Conservation (phyloP, 1,284 basidiomycete genomes). For the Ganoderma lucidum region DNA sequence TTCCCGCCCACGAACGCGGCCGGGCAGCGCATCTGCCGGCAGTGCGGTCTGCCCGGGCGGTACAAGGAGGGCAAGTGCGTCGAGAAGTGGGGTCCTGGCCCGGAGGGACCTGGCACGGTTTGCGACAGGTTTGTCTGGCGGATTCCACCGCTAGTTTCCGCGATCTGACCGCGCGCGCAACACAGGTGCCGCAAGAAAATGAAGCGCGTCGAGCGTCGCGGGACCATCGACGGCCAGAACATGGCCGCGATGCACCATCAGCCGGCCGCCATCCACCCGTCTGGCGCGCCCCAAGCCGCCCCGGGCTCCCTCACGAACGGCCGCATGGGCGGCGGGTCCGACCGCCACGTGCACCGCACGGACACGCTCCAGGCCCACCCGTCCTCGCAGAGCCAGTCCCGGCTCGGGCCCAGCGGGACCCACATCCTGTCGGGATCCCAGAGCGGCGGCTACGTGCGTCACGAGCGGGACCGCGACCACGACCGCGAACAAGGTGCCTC, state of each 20-base stretch:
- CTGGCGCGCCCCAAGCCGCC: conserved; percentile 36
- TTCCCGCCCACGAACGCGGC: conserved; percentile 66
- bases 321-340: conserved; percentile 15
- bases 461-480: conserved; percentile 22
- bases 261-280: conserved; percentile 40
- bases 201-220: conserved; percentile 81
- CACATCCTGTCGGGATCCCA: conserved; percentile 32
- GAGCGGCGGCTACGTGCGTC: conserved; percentile 22
- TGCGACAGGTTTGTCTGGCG: conserved; percentile 69
- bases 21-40: conserved; percentile 77
- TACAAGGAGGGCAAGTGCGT: conserved; percentile 88
- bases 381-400: conserved; percentile 17
- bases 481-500: conserved; percentile 29
- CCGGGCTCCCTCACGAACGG: conserved; percentile 35
- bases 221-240: conserved; percentile 63
- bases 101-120: conserved; percentile 82
- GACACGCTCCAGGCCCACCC: conserved; percentile 43
- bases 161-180: background rate
- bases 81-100: conserved; percentile 88
- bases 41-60: conserved; percentile 71
- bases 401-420: conserved; percentile 32
- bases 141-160: conserved; percentile 15
- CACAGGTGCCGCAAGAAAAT: conserved; percentile 82
- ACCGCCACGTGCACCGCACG: conserved; percentile 36
- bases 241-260: conserved; percentile 31